These are phyloP conservation scores for Polygonum maritimum DNA, from an alignment of 148 eudicot species.

Conservation along the genomic window DNA sequence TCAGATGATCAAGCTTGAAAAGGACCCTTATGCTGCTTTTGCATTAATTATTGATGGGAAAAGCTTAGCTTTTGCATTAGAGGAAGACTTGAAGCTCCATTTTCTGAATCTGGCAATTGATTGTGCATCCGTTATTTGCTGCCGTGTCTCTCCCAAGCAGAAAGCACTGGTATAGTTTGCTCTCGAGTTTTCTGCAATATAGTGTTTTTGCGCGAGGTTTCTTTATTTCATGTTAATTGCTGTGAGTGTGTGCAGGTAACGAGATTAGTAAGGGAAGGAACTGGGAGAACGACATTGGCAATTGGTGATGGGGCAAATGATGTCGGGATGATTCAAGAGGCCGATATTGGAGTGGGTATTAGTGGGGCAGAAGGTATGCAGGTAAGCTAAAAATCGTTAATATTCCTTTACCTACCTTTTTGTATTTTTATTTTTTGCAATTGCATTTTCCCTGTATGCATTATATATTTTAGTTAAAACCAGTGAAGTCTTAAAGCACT, in stretches of 20 bases:
- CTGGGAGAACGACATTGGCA: conserved; percentile 92
- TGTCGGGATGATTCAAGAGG: conserved; percentile 99
- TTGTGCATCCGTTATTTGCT: conserved; percentile 96
- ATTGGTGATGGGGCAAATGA: conserved; percentile 99
- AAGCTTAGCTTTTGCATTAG: conserved; percentile 59
- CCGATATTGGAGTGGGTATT: conserved; percentile 96
- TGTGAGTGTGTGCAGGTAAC: conserved; percentile 48
- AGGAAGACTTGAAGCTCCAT: conserved; percentile 68
- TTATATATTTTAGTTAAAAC: background rate
- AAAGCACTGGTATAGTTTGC: conserved; percentile 65
- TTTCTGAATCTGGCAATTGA: conserved; percentile 69
- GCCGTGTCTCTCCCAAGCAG: conserved; percentile 96
- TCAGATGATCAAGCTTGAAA: conserved; percentile 89
- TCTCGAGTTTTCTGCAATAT: background rate
- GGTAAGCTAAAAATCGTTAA: conserved; percentile 40
- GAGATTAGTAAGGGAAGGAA: conserved; percentile 91
- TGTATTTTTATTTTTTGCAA: background rate
- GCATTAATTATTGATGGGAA: conserved; percentile 94
- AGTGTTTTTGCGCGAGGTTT: background rate
- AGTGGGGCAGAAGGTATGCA: conserved; percentile 99
- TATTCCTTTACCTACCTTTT: background rate
- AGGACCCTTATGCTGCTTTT: conserved; percentile 94
- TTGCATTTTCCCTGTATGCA: background rate
- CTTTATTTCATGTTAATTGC: background rate
- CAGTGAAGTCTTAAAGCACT: background rate